Percentiles rank a stretch among this genome's conserved stretches.
Evolutionary conservation across 495 filamentous ascomycete species (phyloP).

Genomic region (Aspergillus nidulans): DNA sequence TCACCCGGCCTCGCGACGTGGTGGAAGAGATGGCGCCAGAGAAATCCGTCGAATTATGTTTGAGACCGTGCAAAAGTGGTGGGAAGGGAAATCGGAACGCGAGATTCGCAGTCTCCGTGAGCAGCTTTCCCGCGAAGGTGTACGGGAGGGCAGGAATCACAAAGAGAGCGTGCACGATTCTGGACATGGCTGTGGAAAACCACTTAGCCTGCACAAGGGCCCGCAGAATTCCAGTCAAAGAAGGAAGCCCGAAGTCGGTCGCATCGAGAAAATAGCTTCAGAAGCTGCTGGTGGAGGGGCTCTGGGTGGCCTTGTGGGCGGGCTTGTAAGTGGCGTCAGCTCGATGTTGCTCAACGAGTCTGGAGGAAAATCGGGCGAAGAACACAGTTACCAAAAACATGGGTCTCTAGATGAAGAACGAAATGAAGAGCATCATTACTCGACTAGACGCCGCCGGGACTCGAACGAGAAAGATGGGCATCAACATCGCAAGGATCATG

Average conservation of each 20-base stretch:
- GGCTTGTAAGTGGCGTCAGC: constrained; percentile 45
- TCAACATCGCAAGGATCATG: neutral
- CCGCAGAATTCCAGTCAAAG: constrained; percentile 25
- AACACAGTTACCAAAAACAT: neutral
- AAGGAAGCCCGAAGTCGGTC: constrained; percentile 22
- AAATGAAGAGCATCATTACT: neutral
- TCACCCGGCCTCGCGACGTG: constrained; percentile 70
- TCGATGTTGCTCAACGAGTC: constrained; percentile 38
- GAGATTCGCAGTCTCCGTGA: constrained; percentile 60
- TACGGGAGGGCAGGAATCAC: constrained; percentile 71
- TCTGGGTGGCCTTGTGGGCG: constrained; percentile 48
- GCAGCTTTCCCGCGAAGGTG: constrained; percentile 71
- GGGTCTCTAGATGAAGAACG: constrained; percentile 6
- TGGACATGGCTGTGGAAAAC: constrained; percentile 80
- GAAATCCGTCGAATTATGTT: constrained; percentile 79
- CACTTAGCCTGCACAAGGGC: constrained; percentile 52
- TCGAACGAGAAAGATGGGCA: neutral
- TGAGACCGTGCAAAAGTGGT: constrained; percentile 72
- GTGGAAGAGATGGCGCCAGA: constrained; percentile 65
- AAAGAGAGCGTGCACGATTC: constrained; percentile 78
- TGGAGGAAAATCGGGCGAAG: constrained; percentile 4
- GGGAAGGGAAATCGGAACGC: constrained; percentile 58
- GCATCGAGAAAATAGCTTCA: constrained; percentile 38
- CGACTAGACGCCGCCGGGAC: neutral
- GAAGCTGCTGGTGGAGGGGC: constrained; percentile 45